These are phyloP conservation scores for Oryza meridionalis DNA, from an alignment of 176 grass and related monocot species.

Conservation along the genomic window DNA sequence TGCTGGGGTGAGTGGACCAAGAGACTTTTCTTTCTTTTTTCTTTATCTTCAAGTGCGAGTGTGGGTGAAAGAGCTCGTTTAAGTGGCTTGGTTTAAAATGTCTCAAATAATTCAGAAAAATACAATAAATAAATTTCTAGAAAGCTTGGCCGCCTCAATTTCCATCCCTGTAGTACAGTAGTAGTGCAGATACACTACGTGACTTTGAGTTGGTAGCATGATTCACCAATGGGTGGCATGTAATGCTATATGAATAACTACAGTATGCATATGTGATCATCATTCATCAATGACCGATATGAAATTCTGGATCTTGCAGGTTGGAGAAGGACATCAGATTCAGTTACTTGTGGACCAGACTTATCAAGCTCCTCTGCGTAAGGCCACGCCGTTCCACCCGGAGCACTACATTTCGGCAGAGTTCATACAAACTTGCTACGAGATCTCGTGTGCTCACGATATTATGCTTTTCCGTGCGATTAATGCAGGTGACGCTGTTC, in stretches of 20 bases:
- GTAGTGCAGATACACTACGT: too few species aligned
- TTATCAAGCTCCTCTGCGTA: conserved; percentile 57
- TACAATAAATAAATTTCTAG: too few species aligned
- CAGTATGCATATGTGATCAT: background rate
- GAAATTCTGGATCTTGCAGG: conserved; percentile 33
- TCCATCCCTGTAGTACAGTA: too few species aligned
- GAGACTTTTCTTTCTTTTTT: too few species aligned
- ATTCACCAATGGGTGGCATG: background rate
- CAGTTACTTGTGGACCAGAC: conserved; percentile 65
- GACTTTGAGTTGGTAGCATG: background rate
- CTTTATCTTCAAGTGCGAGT: too few species aligned
- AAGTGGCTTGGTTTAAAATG: too few species aligned
- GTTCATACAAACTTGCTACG: background rate
- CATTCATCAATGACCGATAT: background rate
- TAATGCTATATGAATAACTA: background rate
- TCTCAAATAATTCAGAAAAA: too few species aligned
- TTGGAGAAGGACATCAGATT: conserved; percentile 66
- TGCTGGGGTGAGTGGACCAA: too few species aligned
- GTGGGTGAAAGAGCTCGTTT: too few species aligned
- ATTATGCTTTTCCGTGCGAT: background rate
- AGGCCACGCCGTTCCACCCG: background rate
- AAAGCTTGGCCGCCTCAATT: too few species aligned
- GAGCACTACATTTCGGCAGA: background rate
- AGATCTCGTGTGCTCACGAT: background rate
- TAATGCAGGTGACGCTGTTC: conserved; percentile 53